Conservation (phyloP, 1,139 yeast genomes). For the Geotrichum carabidarum region DNA sequence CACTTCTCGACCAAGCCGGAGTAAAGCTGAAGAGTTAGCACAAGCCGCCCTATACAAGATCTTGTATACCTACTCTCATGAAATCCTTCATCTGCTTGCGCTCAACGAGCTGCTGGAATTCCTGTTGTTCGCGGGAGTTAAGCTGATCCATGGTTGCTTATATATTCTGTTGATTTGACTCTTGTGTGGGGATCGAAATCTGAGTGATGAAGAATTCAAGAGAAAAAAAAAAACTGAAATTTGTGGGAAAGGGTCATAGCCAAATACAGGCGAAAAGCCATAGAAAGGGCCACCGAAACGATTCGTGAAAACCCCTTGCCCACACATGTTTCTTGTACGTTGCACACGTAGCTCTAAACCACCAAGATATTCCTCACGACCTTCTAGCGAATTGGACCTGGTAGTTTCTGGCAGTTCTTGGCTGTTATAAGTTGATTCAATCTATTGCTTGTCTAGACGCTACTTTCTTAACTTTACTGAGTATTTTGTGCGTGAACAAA, state of each 20-base stretch:
- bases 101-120: slow-evolving; percentile 90
- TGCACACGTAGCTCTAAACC: slow-evolving; percentile 1
- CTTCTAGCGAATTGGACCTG: not conserved
- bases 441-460: no score
- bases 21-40: slow-evolving; percentile 45
- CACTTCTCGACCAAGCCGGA: slow-evolving; percentile 94
- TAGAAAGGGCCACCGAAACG: slow-evolving; percentile 4
- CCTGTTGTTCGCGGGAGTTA: slow-evolving; percentile 89
- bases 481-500: no score
- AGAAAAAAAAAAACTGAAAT: no score
- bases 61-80: slow-evolving; percentile 59
- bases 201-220: no score
- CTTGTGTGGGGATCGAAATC: no score
- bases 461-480: no score
- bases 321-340: not conserved
- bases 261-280: no score
- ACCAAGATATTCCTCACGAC: not conserved
- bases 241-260: no score
- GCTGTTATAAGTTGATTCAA: no score
- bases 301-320: not conserved
- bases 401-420: not conserved
- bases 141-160: slow-evolving; percentile 39
- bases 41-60: not conserved
- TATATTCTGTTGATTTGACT: no score
- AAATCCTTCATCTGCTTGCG: slow-evolving; percentile 98